These are phyloP conservation scores for Gossypium schwendimanii DNA, from an alignment of 441 rosid genomes.

Conservation along the genomic window DNA sequence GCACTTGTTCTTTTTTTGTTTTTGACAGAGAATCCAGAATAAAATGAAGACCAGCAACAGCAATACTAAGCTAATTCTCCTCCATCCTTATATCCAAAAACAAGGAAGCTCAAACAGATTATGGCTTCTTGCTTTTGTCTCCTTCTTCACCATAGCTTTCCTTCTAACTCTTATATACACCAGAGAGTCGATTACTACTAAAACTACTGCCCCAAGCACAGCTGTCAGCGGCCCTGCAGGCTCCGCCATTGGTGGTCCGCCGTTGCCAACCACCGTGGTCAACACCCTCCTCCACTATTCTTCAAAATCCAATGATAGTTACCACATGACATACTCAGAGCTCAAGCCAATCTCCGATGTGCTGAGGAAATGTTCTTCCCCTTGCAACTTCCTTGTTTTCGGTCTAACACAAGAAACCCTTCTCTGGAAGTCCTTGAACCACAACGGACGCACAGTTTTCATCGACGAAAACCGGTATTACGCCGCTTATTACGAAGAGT, in stretches of 20 bases:
- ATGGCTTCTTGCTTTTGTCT: slow-evolving; percentile 79
- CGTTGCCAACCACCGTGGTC: slow-evolving; percentile 38
- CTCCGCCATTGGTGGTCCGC: slow-evolving; percentile 27
- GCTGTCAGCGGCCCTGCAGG: slow-evolving; percentile 23
- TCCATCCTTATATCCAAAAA: slow-evolving; percentile 87
- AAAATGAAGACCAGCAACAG: slow-evolving; percentile 45
- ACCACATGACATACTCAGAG: slow-evolving; percentile 63
- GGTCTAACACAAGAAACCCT: slow-evolving; percentile 86
- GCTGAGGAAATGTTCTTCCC: slow-evolving; percentile 70
- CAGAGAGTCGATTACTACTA: slow-evolving; percentile 43
- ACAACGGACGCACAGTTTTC: slow-evolving; percentile 76
- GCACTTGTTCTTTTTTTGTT: no score
- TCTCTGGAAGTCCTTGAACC: slow-evolving; percentile 82
- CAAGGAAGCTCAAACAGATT: slow-evolving; percentile 72
- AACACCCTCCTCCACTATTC: slow-evolving; percentile 51
- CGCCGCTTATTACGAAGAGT: slow-evolving; percentile 76
- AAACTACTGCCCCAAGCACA: slow-evolving; percentile 16
- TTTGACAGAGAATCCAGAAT: not conserved
- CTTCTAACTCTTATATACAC: slow-evolving; percentile 74
- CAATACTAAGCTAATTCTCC: slow-evolving; percentile 82
- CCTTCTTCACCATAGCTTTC: slow-evolving; percentile 70
- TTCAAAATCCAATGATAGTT: slow-evolving; percentile 68
- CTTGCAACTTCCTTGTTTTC: slow-evolving; percentile 77
- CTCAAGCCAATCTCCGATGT: slow-evolving; percentile 75
- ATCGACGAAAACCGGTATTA: slow-evolving; percentile 90